phyloP scores from a whole-genome alignment of 768 basidiomycete species.

The Cubamyces sp. region DNA sequence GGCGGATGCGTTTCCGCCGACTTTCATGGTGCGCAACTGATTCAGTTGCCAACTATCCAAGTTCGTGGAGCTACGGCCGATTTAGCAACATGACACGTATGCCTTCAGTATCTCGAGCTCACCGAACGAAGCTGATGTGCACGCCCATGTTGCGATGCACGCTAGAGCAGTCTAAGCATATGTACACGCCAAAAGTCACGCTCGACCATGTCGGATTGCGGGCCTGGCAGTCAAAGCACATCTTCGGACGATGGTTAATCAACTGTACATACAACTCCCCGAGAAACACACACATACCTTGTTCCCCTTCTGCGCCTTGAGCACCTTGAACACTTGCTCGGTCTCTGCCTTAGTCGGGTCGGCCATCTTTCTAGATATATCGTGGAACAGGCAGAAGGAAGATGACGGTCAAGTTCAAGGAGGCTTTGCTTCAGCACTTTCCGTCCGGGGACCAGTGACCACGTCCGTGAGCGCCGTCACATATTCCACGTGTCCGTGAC shows the following conservation, averaged over 20 bases:
- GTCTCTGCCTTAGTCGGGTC: slow-evolving; percentile 88
- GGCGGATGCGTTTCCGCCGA: slow-evolving; percentile 88
- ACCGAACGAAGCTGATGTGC: slow-evolving; percentile 97
- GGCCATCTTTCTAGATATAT: slow-evolving; percentile 47
- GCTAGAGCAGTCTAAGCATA: slow-evolving; percentile 96
- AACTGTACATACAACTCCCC: slow-evolving; percentile 2
- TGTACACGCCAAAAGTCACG: slow-evolving; percentile 95
- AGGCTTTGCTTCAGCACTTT: neutral
- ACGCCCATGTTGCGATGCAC: slow-evolving; percentile 97
- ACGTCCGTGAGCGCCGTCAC: neutral
- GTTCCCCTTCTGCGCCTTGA: slow-evolving; percentile 87
- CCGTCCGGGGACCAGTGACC: neutral
- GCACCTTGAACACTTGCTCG: slow-evolving; percentile 80
- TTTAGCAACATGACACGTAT: slow-evolving; percentile 15
- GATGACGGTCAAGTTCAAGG: slow-evolving; percentile 6
- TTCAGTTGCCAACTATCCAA: slow-evolving; percentile 91
- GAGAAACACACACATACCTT: slow-evolving; percentile 50
- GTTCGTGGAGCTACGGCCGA: slow-evolving; percentile 78
- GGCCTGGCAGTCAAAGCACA: slow-evolving; percentile 94
- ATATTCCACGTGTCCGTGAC: neutral
- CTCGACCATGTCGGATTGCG: slow-evolving; percentile 98
- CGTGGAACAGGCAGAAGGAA: neutral
- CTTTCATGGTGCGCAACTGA: slow-evolving; percentile 95
- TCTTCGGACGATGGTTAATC: slow-evolving; percentile 43
- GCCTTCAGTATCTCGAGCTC: slow-evolving; percentile 32